phyloP scores from a whole-genome alignment of 1,284 basidiomycete genomes.

The Pseudozyma sp. region DNA sequence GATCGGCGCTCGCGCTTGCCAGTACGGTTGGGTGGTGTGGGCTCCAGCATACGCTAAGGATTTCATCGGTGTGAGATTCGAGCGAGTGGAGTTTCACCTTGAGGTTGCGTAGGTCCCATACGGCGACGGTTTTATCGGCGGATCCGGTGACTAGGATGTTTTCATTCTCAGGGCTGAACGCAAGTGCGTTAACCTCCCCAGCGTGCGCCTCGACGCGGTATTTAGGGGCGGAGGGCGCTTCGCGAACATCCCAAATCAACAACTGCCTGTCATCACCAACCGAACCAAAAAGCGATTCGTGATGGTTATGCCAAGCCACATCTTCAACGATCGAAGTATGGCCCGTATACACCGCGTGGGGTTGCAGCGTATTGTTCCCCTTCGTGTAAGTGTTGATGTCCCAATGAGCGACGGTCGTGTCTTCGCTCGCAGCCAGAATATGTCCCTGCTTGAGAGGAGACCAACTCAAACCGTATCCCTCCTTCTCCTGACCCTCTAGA shows the following conservation, averaged over 20 bases:
- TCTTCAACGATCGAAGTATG: slow-evolving; percentile 77
- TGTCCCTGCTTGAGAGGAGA: slow-evolving; percentile 83
- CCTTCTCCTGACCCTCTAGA: slow-evolving; percentile 87
- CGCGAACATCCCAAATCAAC: slow-evolving; percentile 93
- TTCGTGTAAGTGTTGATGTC: slow-evolving; percentile 92
- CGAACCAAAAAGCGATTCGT: slow-evolving; percentile 89
- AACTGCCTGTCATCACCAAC: slow-evolving; percentile 97
- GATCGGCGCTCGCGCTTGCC: slow-evolving; percentile 81
- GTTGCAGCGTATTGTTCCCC: slow-evolving; percentile 81
- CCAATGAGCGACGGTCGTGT: slow-evolving; percentile 97
- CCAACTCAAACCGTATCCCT: slow-evolving; percentile 96
- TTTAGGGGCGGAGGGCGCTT: slow-evolving; percentile 74
- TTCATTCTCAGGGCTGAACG: slow-evolving; percentile 86
- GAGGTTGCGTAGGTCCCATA: slow-evolving; percentile 89
- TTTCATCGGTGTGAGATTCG: slow-evolving; percentile 92
- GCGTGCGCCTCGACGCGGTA: slow-evolving; percentile 83
- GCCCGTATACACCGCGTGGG: slow-evolving; percentile 84
- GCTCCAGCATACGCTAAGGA: slow-evolving; percentile 93
- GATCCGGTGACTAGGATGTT: slow-evolving; percentile 92
- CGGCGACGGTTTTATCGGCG: slow-evolving; percentile 89
- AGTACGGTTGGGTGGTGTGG: slow-evolving; percentile 77
- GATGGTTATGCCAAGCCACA: slow-evolving; percentile 91
- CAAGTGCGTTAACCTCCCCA: slow-evolving; percentile 88
- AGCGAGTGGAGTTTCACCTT: slow-evolving; percentile 85
- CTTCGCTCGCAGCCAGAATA: slow-evolving; percentile 91